These are phyloP conservation scores for Nephromyces sp. DNA, from an alignment of 169 alveolate species.

Conservation along the genomic window DNA sequence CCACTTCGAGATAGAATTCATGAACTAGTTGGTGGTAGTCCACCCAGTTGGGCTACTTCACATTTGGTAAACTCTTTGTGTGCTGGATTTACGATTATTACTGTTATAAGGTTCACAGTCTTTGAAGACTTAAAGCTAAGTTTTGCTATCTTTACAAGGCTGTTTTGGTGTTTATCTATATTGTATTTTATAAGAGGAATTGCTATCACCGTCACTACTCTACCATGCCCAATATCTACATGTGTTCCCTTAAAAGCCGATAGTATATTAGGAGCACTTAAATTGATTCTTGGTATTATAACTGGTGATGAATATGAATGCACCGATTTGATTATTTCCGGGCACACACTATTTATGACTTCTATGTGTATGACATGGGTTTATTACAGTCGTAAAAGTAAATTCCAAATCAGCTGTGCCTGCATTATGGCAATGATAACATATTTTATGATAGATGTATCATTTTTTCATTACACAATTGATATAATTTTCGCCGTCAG, in stretches of 20 bases:
- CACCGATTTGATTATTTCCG: background rate
- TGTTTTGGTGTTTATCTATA: background rate
- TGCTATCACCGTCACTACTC: background rate
- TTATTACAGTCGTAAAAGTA: background rate
- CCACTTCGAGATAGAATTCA: background rate
- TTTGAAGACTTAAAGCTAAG: background rate
- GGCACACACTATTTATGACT: background rate
- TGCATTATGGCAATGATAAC: background rate
- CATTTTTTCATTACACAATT: background rate
- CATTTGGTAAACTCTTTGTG: background rate
- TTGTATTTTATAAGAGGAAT: background rate
- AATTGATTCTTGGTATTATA: background rate
- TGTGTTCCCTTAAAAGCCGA: background rate
- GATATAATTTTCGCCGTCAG: background rate
- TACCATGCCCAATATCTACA: background rate
- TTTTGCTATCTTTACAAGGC: background rate
- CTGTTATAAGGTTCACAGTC: background rate
- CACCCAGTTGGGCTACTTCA: background rate
- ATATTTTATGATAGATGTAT: background rate
- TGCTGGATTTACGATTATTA: background rate
- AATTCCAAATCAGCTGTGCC: background rate
- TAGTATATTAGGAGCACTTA: background rate
- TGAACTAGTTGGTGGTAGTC: background rate
- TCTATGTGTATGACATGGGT: background rate
- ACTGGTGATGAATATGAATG: background rate